These are phyloP conservation scores for Suillus subluteus DNA, from an alignment of 768 basidiomycete genomes.

Conservation along the genomic window DNA sequence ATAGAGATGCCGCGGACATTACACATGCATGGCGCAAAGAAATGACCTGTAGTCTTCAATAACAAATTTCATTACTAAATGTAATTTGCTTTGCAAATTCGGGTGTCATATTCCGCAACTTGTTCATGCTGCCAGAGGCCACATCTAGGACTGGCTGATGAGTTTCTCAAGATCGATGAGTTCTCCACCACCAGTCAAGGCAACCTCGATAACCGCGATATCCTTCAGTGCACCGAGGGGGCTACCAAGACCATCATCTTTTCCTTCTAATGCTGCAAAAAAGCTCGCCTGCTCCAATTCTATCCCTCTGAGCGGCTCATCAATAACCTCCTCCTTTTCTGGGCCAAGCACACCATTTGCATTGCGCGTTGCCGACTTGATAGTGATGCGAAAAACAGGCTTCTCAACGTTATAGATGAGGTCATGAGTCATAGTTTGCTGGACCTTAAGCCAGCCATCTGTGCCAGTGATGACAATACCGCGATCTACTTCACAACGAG, in stretches of 20 bases:
- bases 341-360: slow-evolving; percentile 21
- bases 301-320: slow-evolving; percentile 56
- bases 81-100: not conserved
- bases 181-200: slow-evolving; percentile 65
- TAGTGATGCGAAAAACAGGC: slow-evolving; percentile 39
- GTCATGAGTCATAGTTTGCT: slow-evolving; percentile 32
- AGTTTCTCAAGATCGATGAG: slow-evolving; percentile 57
- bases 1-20: not conserved
- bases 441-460: slow-evolving; percentile 60
- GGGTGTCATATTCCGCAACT: not conserved
- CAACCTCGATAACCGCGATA: slow-evolving; percentile 80
- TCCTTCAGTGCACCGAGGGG: slow-evolving; percentile 71
- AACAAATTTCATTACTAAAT: not conserved
- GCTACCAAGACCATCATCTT: slow-evolving; percentile 58
- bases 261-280: slow-evolving; percentile 49
- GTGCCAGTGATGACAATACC: slow-evolving; percentile 70
- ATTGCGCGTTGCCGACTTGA: slow-evolving; percentile 36
- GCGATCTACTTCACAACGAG: slow-evolving; percentile 37
- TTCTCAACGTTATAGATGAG: slow-evolving; percentile 27
- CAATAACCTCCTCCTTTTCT: slow-evolving; percentile 50
- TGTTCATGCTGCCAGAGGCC: not conserved
- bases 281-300: slow-evolving; percentile 61
- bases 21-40: not conserved
- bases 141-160: slow-evolving; percentile 14
- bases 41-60: not conserved